Conservation (phyloP, 225 moss, liverwort and hornwort genomes). For the Sphagnum contortum region DNA sequence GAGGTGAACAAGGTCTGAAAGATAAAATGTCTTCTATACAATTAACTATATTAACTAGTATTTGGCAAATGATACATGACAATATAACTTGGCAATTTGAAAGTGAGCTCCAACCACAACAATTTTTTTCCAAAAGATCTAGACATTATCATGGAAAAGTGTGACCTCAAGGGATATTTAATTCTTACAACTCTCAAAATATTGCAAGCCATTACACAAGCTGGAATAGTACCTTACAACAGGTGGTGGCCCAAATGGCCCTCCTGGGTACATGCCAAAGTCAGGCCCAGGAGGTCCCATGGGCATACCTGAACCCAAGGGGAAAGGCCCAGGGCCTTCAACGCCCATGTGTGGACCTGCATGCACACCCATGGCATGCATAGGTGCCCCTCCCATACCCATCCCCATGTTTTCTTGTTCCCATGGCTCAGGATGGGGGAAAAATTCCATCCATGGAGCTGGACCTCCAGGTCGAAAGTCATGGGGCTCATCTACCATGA, state of each 20-base stretch:
- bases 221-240: slow-evolving; percentile 54
- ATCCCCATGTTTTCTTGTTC: slow-evolving; percentile 40
- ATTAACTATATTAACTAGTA: too few relatives aligned
- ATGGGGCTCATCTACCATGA: slow-evolving; percentile 41
- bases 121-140: not conserved
- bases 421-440: slow-evolving; percentile 49
- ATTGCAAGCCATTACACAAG: too few relatives aligned
- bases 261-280: slow-evolving; percentile 86
- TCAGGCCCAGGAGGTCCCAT: slow-evolving; percentile 83
- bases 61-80: too few relatives aligned
- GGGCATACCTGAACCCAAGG: slow-evolving; percentile 75
- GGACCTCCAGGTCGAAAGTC: slow-evolving; percentile 50
- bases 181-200: too few relatives aligned
- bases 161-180: too few relatives aligned
- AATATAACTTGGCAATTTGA: too few relatives aligned
- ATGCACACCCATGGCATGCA: slow-evolving; percentile 62
- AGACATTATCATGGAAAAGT: not conserved
- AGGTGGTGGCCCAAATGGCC: slow-evolving; percentile 70
- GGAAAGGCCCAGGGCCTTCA: slow-evolving; percentile 81
- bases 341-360: slow-evolving; percentile 68
- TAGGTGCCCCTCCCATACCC: slow-evolving; percentile 65
- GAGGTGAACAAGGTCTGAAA: too few relatives aligned
- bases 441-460: slow-evolving; percentile 53
- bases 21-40: too few relatives aligned
- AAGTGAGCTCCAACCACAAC: not conserved